A percentile compares a stretch with the other conserved stretches of the same genome.
These are phyloP conservation scores for Sporothrix dimorphospora DNA, from an alignment of 2,329 filamentous ascomycete genomes.

Conservation along the genomic window DNA sequence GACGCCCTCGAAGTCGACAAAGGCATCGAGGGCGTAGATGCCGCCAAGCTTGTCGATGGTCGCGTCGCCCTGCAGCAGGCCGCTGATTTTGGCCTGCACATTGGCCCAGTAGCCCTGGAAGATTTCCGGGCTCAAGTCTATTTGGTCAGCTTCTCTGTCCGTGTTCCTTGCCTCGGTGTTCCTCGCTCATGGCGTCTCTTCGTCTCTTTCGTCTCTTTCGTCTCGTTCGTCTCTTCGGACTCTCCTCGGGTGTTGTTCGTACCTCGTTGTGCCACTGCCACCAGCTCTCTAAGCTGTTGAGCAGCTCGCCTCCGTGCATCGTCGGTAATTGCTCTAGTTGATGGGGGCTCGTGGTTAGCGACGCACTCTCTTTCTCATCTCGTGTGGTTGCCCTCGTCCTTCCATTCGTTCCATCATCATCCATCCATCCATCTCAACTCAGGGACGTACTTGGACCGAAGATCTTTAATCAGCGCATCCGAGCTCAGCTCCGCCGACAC, in stretches of 20 bases:
- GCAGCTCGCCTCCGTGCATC: slow-evolving; percentile 59
- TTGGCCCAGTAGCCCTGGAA: slow-evolving; percentile 65
- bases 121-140: slow-evolving; percentile 77
- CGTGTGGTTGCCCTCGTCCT: background rate
- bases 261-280: slow-evolving; percentile 61
- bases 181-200: background rate
- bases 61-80: slow-evolving; percentile 80
- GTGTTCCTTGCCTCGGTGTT: no score
- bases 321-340: slow-evolving; percentile 42
- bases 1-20: slow-evolving; percentile 95
- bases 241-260: slow-evolving; percentile 29
- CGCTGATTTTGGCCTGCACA: slow-evolving; percentile 61
- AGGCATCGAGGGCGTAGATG: slow-evolving; percentile 85
- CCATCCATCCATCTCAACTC: background rate
- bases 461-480: slow-evolving; percentile 57
- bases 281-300: slow-evolving; percentile 58
- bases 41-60: slow-evolving; percentile 88
- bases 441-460: slow-evolving; percentile 55
- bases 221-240: no score
- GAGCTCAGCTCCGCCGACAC: slow-evolving; percentile 57
- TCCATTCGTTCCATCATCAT: background rate
- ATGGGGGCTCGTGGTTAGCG: slow-evolving; percentile 14
- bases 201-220: no score
- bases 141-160: background rate
- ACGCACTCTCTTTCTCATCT: background rate